A percentile compares a stretch with the other conserved stretches of the same genome.
These are phyloP conservation scores for Drechslerella coelobrocha DNA, from an alignment of 2,329 filamentous ascomycete genomes.

Conservation along the genomic window DNA sequence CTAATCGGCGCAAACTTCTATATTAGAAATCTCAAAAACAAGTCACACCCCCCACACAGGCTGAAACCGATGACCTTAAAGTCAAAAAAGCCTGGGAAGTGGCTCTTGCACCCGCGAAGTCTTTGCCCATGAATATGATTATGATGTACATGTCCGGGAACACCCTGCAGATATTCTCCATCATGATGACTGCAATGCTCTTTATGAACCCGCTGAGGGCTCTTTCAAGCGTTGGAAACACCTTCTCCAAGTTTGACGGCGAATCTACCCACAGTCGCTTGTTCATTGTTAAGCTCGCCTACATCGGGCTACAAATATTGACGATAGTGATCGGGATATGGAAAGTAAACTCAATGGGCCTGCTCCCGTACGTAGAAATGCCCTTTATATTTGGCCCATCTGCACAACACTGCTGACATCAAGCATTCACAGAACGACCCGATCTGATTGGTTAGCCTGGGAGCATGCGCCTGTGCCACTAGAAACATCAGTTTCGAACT, in stretches of 20 bases:
- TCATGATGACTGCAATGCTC: constrained; percentile 99
- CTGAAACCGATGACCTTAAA: constrained; percentile 94
- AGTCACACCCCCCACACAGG: constrained; percentile 69
- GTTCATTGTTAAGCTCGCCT: constrained; percentile 79
- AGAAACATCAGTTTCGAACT: constrained; percentile 50
- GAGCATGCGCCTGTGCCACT: constrained; percentile 64
- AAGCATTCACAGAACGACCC: constrained; percentile 72
- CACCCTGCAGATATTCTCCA: constrained; percentile 96
- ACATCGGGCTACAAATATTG: constrained; percentile 83
- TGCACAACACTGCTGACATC: neutral
- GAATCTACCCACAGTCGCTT: constrained; percentile 77
- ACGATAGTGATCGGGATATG: constrained; percentile 86
- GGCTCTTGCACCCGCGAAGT: constrained; percentile 89
- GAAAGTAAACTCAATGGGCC: constrained; percentile 96
- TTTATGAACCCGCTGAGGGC: constrained; percentile 96
- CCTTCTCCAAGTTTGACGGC: constrained; percentile 90
- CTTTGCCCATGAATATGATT: constrained; percentile 95
- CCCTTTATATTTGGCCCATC: neutral
- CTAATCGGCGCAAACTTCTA: constrained; percentile 24
- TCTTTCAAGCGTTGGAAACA: constrained; percentile 78
- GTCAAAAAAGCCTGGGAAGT: constrained; percentile 99
- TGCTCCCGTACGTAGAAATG: constrained; percentile 76
- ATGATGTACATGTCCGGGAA: constrained; percentile 99
- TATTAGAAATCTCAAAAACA: constrained; percentile 62
- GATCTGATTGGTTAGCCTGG: constrained; percentile 98